A percentile compares a stretch with the other conserved stretches of the same genome.
Evolutionary conservation across 2,329 filamentous ascomycete genomes (phyloP).

Genomic region (Aspergillus neotritici): DNA sequence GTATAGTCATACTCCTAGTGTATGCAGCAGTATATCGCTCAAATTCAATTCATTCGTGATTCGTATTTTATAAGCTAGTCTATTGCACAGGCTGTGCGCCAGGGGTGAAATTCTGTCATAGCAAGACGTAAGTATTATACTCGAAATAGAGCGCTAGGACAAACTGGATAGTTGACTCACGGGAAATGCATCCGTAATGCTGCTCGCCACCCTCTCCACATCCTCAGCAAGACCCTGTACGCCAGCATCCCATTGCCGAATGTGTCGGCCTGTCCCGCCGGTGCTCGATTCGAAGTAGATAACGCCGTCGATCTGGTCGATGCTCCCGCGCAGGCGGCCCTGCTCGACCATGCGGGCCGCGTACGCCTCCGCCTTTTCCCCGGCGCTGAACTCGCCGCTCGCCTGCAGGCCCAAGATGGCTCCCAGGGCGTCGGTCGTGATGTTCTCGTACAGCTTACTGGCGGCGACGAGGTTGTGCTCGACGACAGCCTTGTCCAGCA

Average conservation of each 20-base stretch:
- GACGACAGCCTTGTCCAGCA: slow-evolving; percentile 85
- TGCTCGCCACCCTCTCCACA: slow-evolving; percentile 77
- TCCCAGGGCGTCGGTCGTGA: slow-evolving; percentile 68
- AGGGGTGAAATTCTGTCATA: slow-evolving; percentile 2
- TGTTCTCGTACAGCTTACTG: slow-evolving; percentile 73
- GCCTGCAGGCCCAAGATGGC: slow-evolving; percentile 67
- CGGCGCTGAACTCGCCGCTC: slow-evolving; percentile 40
- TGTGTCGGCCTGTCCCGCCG: slow-evolving; percentile 63
- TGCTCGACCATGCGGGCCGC: slow-evolving; percentile 96
- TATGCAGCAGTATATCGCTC: too few relatives aligned
- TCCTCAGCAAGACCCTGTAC: slow-evolving; percentile 83
- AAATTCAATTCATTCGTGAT: too few relatives aligned
- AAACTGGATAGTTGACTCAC: slow-evolving; percentile 38
- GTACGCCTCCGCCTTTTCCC: slow-evolving; percentile 79
- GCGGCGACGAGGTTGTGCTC: slow-evolving; percentile 92
- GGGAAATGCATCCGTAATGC: slow-evolving; percentile 75
- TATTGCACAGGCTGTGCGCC: slow-evolving; percentile 32
- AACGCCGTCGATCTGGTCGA: slow-evolving; percentile 85
- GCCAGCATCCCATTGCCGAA: slow-evolving; percentile 83
- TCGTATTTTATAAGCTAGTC: not conserved
- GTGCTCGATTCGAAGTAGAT: slow-evolving; percentile 77
- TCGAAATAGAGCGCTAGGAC: too few relatives aligned
- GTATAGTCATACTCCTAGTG: too few relatives aligned
- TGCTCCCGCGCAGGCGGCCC: slow-evolving; percentile 76
- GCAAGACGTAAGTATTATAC: too few relatives aligned